A percentile compares a stretch with the other conserved stretches of the same genome.
phyloP scores from a whole-genome alignment of 2,329 filamentous ascomycete species.

The Venturia pyrina region DNA sequence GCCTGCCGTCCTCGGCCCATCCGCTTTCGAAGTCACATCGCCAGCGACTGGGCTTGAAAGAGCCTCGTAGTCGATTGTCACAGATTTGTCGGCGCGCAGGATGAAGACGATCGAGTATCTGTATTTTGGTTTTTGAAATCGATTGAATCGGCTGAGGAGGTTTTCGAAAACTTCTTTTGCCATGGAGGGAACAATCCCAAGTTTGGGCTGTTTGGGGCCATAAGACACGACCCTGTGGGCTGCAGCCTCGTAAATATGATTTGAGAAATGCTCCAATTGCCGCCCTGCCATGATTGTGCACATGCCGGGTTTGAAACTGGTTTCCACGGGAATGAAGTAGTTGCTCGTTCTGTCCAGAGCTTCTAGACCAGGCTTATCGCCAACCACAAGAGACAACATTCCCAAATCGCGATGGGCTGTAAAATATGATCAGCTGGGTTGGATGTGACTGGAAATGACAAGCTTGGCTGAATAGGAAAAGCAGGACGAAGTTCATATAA shows the following conservation, averaged over 20 bases:
- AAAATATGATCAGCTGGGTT: background rate
- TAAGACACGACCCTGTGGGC: slow-evolving; percentile 28
- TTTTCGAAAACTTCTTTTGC: background rate
- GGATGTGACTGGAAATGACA: background rate
- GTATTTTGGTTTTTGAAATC: slow-evolving; percentile 17
- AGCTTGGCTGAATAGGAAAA: background rate
- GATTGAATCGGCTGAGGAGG: background rate
- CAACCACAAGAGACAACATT: slow-evolving; percentile 24
- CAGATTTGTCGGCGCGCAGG: slow-evolving; percentile 23
- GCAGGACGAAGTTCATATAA: background rate
- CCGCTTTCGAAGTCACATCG: background rate
- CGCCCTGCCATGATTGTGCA: slow-evolving; percentile 24
- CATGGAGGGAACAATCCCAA: background rate
- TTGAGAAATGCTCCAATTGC: slow-evolving; percentile 22
- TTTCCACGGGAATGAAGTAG: slow-evolving; percentile 22
- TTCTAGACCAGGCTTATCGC: slow-evolving; percentile 25
- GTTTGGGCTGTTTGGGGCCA: slow-evolving; percentile 13
- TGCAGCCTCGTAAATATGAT: slow-evolving; percentile 22
- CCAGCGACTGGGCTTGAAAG: slow-evolving; percentile 20
- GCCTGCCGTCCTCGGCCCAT: slow-evolving; percentile 22
- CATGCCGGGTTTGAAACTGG: slow-evolving; percentile 17
- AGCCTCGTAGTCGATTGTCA: slow-evolving; percentile 19
- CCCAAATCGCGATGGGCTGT: slow-evolving; percentile 26
- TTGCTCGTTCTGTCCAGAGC: slow-evolving; percentile 18
- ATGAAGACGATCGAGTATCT: slow-evolving; percentile 28